Evolutionary conservation across 371 early-diverging fungal genomes (phyloP).

Genomic region (Dentiscutata heterogama): DNA sequence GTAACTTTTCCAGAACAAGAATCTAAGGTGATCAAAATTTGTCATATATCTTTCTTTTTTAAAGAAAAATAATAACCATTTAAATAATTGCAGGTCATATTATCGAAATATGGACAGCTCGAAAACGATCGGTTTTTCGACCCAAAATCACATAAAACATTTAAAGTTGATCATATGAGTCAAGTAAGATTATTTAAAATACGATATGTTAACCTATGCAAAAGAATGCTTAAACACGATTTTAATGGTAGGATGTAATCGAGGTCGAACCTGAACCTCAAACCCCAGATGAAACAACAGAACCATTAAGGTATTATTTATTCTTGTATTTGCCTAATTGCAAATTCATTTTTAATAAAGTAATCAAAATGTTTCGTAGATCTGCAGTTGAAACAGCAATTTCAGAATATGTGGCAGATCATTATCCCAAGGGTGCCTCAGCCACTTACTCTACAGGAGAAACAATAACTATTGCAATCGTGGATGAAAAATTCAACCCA

Average conservation of each 20-base stretch:
- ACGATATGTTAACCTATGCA: too few species aligned
- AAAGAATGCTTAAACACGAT: background rate
- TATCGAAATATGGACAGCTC: slow-evolving; percentile 77
- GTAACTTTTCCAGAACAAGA: slow-evolving; percentile 72
- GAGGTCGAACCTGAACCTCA: slow-evolving; percentile 71
- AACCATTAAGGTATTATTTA: slow-evolving; percentile 60
- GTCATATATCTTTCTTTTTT: background rate
- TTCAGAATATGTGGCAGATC: slow-evolving; percentile 72
- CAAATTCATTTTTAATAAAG: background rate
- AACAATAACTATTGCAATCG: slow-evolving; percentile 74
- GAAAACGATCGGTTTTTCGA: slow-evolving; percentile 77
- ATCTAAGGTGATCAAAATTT: slow-evolving; percentile 63
- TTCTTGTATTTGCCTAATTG: background rate
- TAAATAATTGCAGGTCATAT: slow-evolving; percentile 66
- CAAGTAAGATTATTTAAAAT: slow-evolving; percentile 56
- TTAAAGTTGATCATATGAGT: slow-evolving; percentile 81
- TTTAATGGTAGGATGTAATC: slow-evolving; percentile 57
- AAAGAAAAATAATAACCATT: background rate
- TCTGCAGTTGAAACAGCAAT: slow-evolving; percentile 72
- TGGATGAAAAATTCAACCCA: slow-evolving; percentile 92
- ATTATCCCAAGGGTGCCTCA: slow-evolving; percentile 81
- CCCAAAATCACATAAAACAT: slow-evolving; percentile 73
- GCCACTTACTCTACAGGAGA: slow-evolving; percentile 70
- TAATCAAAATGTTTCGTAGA: slow-evolving; percentile 48
- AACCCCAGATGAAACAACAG: slow-evolving; percentile 59